Evolutionary conservation across 2,329 filamentous ascomycete species (phyloP).

Genomic region (Beauveria rudraprayagi): DNA sequence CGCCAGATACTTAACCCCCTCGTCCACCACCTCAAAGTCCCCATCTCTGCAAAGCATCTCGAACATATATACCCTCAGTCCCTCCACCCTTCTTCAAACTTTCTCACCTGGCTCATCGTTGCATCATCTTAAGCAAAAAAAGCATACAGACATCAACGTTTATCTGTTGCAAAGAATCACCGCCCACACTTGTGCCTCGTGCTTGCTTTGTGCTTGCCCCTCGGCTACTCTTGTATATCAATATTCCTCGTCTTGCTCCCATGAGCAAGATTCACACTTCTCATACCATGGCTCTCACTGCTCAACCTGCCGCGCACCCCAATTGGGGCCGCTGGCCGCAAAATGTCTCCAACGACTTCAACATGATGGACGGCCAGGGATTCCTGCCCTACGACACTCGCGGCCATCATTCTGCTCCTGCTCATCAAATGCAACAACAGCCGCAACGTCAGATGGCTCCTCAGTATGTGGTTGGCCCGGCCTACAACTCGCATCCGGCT

Average conservation of each 20-base stretch:
- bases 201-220: background rate
- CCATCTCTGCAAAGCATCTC: background rate
- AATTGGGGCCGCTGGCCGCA: constrained; percentile 49
- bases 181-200: background rate
- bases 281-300: constrained; percentile 38
- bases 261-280: background rate
- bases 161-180: background rate
- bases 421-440: constrained; percentile 32
- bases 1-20: constrained; percentile 11
- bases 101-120: background rate
- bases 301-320: constrained; percentile 35
- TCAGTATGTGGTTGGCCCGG: constrained; percentile 37
- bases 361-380: constrained; percentile 40
- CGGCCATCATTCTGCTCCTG: constrained; percentile 18
- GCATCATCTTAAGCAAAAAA: background rate
- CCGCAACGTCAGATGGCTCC: constrained; percentile 30
- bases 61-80: constrained; percentile 12
- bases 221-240: background rate
- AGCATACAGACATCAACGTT: background rate
- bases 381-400: constrained; percentile 44
- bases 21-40: constrained; percentile 1
- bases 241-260: constrained; percentile 3
- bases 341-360: constrained; percentile 37
- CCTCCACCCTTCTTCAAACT: constrained; percentile 6
- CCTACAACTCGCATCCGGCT: constrained; percentile 32